Evolutionary conservation across 495 filamentous ascomycete species (phyloP).

Genomic region (Penicillium roqueforti): DNA sequence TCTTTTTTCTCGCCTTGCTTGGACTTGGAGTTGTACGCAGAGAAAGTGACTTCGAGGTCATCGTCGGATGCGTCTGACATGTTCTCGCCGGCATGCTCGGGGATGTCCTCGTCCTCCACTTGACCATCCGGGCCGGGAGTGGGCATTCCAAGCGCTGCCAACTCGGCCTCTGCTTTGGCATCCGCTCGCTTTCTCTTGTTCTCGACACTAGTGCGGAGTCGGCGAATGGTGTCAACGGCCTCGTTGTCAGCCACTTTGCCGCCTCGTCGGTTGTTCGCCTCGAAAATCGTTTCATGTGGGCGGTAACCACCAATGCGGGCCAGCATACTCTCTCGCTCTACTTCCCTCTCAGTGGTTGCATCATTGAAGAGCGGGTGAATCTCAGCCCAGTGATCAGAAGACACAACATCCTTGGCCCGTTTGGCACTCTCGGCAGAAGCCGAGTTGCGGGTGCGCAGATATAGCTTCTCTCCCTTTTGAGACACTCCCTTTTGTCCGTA

Average conservation of each 20-base stretch:
- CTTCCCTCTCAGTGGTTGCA: slow-evolving; percentile 56
- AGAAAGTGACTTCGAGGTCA: slow-evolving; percentile 81
- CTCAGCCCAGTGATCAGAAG: slow-evolving; percentile 61
- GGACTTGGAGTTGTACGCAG: slow-evolving; percentile 46
- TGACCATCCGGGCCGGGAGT: slow-evolving; percentile 28
- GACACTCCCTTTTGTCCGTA: slow-evolving; percentile 64
- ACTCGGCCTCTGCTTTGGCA: slow-evolving; percentile 28
- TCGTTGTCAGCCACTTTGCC: slow-evolving; percentile 52
- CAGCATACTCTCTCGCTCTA: slow-evolving; percentile 77
- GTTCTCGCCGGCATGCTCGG: slow-evolving; percentile 48
- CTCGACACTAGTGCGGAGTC: slow-evolving; percentile 53
- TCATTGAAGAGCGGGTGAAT: slow-evolving; percentile 75
- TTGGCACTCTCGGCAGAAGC: slow-evolving; percentile 86
- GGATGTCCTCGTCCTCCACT: slow-evolving; percentile 34
- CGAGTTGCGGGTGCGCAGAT: slow-evolving; percentile 80
- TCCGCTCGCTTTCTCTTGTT: slow-evolving; percentile 39
- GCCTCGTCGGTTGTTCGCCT: slow-evolving; percentile 70
- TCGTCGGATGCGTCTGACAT: slow-evolving; percentile 66
- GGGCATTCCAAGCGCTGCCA: slow-evolving; percentile 24
- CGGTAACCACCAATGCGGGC: slow-evolving; percentile 79
- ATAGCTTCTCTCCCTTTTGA: slow-evolving; percentile 86
- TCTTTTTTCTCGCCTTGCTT: slow-evolving; percentile 27
- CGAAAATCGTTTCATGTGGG: slow-evolving; percentile 90
- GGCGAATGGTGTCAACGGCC: slow-evolving; percentile 75
- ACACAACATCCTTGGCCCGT: slow-evolving; percentile 68